phyloP scores from a whole-genome alignment of 345 rosid species.

The Rhodamnia rubescens region DNA sequence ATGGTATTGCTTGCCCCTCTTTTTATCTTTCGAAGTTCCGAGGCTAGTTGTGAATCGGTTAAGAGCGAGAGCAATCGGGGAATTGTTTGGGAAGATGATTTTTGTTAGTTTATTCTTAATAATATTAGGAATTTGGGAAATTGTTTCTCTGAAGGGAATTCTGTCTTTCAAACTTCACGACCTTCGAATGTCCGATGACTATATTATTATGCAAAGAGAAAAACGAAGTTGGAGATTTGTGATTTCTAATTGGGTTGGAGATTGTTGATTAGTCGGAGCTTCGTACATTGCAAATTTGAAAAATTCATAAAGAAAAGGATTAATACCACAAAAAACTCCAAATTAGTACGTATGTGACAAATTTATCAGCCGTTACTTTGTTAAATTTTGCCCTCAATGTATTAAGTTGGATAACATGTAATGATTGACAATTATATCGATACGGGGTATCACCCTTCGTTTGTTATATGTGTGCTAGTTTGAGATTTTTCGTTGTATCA shows the following conservation, averaged over 20 bases:
- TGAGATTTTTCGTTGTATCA: too few species aligned
- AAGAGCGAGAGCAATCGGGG: neutral
- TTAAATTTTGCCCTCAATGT: too few species aligned
- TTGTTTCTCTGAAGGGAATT: neutral
- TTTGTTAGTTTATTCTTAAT: neutral
- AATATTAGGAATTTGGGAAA: neutral
- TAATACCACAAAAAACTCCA: too few species aligned
- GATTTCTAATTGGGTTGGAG: neutral
- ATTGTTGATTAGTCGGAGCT: neutral
- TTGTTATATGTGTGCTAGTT: too few species aligned
- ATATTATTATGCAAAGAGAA: neutral
- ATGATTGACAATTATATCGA: too few species aligned
- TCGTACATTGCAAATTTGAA: too few species aligned
- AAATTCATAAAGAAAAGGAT: too few species aligned
- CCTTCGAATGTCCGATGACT: neutral
- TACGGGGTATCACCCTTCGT: too few species aligned
- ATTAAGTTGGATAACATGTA: too few species aligned
- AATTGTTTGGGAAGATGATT: neutral
- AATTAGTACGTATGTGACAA: too few species aligned
- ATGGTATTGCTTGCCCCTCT: neutral
- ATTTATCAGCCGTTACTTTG: too few species aligned
- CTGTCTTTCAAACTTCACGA: neutral
- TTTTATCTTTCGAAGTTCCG: neutral
- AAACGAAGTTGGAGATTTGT: neutral
- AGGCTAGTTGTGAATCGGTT: neutral